phyloP scores from a whole-genome alignment of 75 land plant species.

The Ceratopteris richardii region DNA sequence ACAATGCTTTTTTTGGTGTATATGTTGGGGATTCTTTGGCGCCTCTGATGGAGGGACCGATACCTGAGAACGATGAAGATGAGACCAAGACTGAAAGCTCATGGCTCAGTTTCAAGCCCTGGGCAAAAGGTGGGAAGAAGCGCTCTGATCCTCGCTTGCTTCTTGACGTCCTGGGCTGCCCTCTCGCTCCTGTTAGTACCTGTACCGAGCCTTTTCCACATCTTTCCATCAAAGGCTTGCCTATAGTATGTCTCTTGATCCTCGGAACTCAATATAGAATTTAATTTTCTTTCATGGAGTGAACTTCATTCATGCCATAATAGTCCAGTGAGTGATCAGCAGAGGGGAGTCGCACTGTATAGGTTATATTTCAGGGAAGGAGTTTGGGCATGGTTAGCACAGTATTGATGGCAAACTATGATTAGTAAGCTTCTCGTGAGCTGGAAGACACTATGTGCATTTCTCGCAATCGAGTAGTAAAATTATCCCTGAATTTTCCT shows the following conservation, averaged over 20 bases:
- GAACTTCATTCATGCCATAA: no score
- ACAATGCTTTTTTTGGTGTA: neutral
- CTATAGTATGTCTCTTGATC: slow-evolving; percentile 34
- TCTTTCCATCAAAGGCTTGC: slow-evolving; percentile 33
- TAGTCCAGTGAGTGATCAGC: no score
- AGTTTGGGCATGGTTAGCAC: no score
- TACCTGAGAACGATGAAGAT: slow-evolving; percentile 22
- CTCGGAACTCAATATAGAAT: no score
- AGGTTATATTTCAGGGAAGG: no score
- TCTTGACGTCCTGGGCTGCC: slow-evolving; percentile 66
- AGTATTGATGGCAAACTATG: no score
- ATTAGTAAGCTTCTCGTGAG: no score
- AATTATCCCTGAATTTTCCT: no score
- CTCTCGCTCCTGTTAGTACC: slow-evolving; percentile 51
- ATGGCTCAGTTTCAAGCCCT: slow-evolving; percentile 37
- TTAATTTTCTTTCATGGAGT: no score
- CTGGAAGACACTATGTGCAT: no score
- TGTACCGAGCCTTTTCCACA: slow-evolving; percentile 13
- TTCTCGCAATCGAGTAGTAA: no score
- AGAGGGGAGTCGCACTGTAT: no score
- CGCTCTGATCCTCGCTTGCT: slow-evolving; percentile 41
- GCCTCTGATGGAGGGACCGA: slow-evolving; percentile 44
- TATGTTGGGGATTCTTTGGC: slow-evolving; percentile 24
- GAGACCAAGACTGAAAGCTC: slow-evolving; percentile 30
- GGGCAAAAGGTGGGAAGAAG: slow-evolving; percentile 20